phyloP scores from a whole-genome alignment of 1,284 basidiomycete species.

The Fomitiporia mediterranea region DNA sequence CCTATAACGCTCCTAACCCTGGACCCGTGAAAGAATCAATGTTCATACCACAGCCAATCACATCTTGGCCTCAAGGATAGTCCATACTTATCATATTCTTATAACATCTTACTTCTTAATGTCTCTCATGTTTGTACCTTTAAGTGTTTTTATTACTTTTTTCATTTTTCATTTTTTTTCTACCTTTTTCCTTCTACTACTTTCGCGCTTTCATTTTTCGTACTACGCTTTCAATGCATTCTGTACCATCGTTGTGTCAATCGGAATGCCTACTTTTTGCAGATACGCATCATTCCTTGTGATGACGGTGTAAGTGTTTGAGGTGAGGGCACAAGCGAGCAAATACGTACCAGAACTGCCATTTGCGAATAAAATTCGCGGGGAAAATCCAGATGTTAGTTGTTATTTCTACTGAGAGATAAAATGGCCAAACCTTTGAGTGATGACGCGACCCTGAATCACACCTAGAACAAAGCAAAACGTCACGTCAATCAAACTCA shows the following conservation, averaged over 20 bases:
- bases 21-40: not conserved
- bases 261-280: constrained; percentile 17
- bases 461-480: constrained; percentile 72
- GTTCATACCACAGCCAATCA: not conserved
- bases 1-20: constrained; percentile 1
- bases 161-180: not conserved
- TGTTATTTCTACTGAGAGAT: not conserved
- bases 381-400: not conserved
- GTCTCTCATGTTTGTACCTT: not conserved
- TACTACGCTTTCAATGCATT: constrained; percentile 16
- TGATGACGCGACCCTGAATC: constrained; percentile 85
- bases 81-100: not conserved
- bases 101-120: not conserved
- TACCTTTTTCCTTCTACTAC: not conserved
- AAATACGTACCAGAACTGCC: constrained; percentile 19
- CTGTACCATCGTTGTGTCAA: constrained; percentile 19
- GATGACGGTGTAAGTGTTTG: not conserved
- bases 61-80: not conserved
- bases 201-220: not conserved
- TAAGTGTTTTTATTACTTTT: not conserved
- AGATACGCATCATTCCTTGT: constrained; percentile 21
- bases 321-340: too few relatives aligned
- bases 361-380: not conserved
- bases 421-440: constrained; percentile 63
- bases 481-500: constrained; percentile 58